Percentiles rank a stretch among this genome's conserved stretches.
Conservation (phyloP, 495 filamentous ascomycete genomes). For the Cenococcum geophilum region DNA sequence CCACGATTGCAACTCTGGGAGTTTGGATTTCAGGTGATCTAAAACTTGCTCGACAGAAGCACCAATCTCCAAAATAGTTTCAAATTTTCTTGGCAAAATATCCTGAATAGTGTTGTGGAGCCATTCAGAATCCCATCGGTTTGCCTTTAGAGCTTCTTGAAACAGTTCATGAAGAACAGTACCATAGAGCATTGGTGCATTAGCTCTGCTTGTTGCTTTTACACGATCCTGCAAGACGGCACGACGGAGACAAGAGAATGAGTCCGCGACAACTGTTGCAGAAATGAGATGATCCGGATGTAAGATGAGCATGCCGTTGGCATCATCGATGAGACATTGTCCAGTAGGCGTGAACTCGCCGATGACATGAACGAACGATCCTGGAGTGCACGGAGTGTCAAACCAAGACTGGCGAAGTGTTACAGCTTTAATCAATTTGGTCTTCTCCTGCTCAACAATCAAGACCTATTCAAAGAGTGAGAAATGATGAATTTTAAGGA, state of each 20-base stretch:
- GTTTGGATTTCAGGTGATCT: slow-evolving; percentile 70
- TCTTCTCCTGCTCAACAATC: slow-evolving; percentile 66
- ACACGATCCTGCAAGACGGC: slow-evolving; percentile 91
- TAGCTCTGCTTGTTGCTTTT: slow-evolving; percentile 75
- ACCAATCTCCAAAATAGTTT: slow-evolving; percentile 78
- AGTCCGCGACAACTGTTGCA: slow-evolving; percentile 87
- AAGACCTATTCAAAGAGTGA: slow-evolving; percentile 53
- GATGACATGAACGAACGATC: slow-evolving; percentile 76
- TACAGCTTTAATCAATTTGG: slow-evolving; percentile 57
- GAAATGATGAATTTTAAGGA: background rate
- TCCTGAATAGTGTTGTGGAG: slow-evolving; percentile 57
- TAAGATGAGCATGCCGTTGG: slow-evolving; percentile 77
- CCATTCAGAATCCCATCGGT: slow-evolving; percentile 68
- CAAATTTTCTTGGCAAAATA: slow-evolving; percentile 64
- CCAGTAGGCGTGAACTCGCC: slow-evolving; percentile 65
- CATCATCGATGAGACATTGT: slow-evolving; percentile 68
- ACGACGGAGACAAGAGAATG: slow-evolving; percentile 78
- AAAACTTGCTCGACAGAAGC: slow-evolving; percentile 64
- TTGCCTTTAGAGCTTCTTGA: slow-evolving; percentile 78
- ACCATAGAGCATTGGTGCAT: slow-evolving; percentile 75
- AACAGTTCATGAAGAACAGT: slow-evolving; percentile 91
- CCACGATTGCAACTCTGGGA: slow-evolving; percentile 73
- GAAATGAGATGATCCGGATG: slow-evolving; percentile 96
- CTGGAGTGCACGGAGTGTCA: slow-evolving; percentile 65
- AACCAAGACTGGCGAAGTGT: slow-evolving; percentile 79